These are phyloP conservation scores for Cryoendolithus antarcticus DNA, from an alignment of 2,329 filamentous ascomycete genomes.

Conservation along the genomic window DNA sequence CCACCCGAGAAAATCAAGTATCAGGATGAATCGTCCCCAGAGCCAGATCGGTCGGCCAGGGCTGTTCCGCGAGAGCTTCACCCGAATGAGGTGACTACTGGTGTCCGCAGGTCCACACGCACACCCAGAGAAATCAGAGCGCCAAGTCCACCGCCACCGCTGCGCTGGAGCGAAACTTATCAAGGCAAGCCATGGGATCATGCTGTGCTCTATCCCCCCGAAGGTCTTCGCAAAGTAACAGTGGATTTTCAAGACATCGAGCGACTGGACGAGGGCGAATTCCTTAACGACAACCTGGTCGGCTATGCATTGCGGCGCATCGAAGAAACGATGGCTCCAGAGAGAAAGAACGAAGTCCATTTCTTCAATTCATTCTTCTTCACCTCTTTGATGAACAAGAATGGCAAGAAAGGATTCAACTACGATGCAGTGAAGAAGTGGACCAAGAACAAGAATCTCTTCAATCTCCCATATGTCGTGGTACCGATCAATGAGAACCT, in stretches of 20 bases:
- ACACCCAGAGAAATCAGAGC: conserved; percentile 8
- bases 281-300: conserved; percentile 85
- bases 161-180: conserved; percentile 15
- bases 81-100: too few relatives aligned
- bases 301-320: conserved; percentile 62
- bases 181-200: conserved; percentile 16
- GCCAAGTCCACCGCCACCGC: conserved; percentile 3
- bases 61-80: too few relatives aligned
- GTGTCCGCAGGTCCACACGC: conserved; percentile 9
- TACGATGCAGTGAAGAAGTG: conserved; percentile 77
- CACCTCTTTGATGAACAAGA: conserved; percentile 51
- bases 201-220: conserved; percentile 49
- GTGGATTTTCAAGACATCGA: conserved; percentile 62
- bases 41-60: too few relatives aligned
- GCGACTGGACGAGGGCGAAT: conserved; percentile 71
- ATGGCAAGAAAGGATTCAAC: conserved; percentile 51
- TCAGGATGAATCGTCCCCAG: too few relatives aligned
- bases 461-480: conserved; percentile 76
- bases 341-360: conserved; percentile 50
- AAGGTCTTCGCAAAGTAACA: conserved; percentile 48
- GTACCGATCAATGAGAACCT: conserved; percentile 76
- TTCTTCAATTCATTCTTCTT: conserved; percentile 94
- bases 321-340: conserved; percentile 18
- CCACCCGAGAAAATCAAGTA: too few relatives aligned
- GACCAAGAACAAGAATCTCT: conserved; percentile 76